These are phyloP conservation scores for Ophiosphaerella narmari DNA, from an alignment of 2,329 filamentous ascomycete species.

Conservation along the genomic window DNA sequence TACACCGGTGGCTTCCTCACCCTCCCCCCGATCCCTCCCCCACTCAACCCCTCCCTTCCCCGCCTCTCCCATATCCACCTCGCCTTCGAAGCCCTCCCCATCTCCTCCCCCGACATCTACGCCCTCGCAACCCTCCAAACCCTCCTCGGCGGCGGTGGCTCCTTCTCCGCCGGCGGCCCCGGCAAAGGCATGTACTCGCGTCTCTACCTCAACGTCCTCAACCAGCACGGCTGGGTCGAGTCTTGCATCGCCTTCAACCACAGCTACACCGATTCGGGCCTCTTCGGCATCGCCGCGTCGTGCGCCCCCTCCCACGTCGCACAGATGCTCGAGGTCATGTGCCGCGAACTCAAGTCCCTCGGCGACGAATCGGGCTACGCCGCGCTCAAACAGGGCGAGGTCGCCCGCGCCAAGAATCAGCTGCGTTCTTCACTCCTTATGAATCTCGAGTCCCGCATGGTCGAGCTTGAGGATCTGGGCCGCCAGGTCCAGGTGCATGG, in stretches of 20 bases:
- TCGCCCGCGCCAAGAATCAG: slow-evolving; percentile 95
- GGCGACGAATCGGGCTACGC: slow-evolving; percentile 76
- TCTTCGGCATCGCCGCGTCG: slow-evolving; percentile 90
- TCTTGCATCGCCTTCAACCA: slow-evolving; percentile 96
- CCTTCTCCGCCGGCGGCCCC: slow-evolving; percentile 93
- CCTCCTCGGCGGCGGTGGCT: slow-evolving; percentile 91
- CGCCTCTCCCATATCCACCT: slow-evolving; percentile 91
- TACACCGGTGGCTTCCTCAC: slow-evolving; percentile 95
- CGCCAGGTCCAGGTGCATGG: slow-evolving; percentile 97
- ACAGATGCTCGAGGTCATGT: slow-evolving; percentile 93
- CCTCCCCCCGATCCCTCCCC: slow-evolving; percentile 78
- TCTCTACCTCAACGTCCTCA: slow-evolving; percentile 95
- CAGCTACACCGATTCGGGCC: slow-evolving; percentile 91
- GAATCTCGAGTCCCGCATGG: slow-evolving; percentile 97
- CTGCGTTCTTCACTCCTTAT: slow-evolving; percentile 87
- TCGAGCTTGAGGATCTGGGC: slow-evolving; percentile 94
- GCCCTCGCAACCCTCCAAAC: slow-evolving; percentile 94
- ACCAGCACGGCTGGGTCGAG: slow-evolving; percentile 97
- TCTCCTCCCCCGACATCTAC: slow-evolving; percentile 91
- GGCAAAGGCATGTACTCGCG: slow-evolving; percentile 99
- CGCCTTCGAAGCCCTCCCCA: slow-evolving; percentile 91
- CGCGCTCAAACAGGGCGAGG: slow-evolving; percentile 74
- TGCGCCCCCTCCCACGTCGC: slow-evolving; percentile 79
- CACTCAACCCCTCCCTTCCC: slow-evolving; percentile 75
- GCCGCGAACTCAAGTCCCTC: slow-evolving; percentile 80